phyloP scores from a whole-genome alignment of 179 eudicot species.

The Beta macrorhiza region DNA sequence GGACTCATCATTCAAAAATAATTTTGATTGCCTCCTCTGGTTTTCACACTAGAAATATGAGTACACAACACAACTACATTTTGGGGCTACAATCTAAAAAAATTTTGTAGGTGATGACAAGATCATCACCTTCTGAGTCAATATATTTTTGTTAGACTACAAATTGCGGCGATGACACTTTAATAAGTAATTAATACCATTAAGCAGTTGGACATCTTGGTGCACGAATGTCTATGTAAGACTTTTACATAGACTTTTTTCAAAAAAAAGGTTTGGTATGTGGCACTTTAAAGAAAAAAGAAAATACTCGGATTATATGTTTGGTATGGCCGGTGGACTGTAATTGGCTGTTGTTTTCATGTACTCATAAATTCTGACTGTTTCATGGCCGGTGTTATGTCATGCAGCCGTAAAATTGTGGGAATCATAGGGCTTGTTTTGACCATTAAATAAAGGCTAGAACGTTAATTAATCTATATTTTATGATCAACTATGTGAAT shows the following conservation, averaged over 20 bases:
- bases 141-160: background rate
- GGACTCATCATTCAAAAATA: too few relatives aligned
- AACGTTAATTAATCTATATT: background rate
- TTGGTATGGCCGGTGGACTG: conserved; percentile 13
- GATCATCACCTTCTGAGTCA: background rate
- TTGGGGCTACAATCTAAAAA: background rate
- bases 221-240: background rate
- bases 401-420: background rate
- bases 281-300: background rate
- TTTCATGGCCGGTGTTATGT: conserved; percentile 18
- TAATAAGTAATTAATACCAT: background rate
- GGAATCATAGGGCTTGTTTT: background rate
- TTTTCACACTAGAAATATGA: too few relatives aligned
- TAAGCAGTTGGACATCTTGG: background rate
- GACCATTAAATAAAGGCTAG: background rate
- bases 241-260: background rate
- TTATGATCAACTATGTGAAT: background rate
- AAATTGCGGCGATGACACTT: background rate
- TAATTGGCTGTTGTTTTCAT: background rate
- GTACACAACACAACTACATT: too few relatives aligned
- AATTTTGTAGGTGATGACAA: background rate
- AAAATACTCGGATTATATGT: background rate
- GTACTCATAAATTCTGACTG: background rate
- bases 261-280: background rate
- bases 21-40: too few relatives aligned